Base-by-base conservation (phyloP, 176 grass and related monocot genomes). In the Oryza longistaminata region DNA sequence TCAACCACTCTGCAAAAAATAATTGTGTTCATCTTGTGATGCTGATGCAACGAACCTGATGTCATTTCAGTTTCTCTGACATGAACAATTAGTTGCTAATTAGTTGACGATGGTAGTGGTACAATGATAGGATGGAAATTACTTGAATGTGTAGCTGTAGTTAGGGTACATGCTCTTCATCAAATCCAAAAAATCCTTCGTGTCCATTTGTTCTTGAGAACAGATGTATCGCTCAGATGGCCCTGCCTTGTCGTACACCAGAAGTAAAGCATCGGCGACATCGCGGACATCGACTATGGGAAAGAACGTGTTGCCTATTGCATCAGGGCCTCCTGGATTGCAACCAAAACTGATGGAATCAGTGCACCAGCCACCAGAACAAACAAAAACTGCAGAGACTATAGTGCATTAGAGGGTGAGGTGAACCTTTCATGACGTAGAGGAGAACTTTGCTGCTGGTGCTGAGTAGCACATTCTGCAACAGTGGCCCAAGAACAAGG, bases 81-180 rank as follows among this genome's bases (percentile, higher is more conserved):
- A 42, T 31, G 22, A 42, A 60, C 17, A 52, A 15, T 31, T 31
- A 27, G 27, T 27, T 27, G 15, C 13, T 48, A 10, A 48, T 48
- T 48, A 31, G 45, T 48, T 48, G 45, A n/a, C n/a, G 53, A 60
- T n/a, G 9, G 1, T 60, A 31, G 29, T 31, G 29, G 29, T 31
- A 31, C 29, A 31, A 31, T 31, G 29, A 31, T 31, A 31, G 29
- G 19, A 60, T n/a, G 7, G 1, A 64, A 35, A 68, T 60, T 33
- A 88, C 92, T 71, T 89, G 40, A 85, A 68, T 3, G 42, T 73
- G 21, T 92, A 94, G 1, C 24, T 75, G 69, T 88, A 90, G 52
- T 88, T 39, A 9, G 90, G 91, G 79, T 88, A 85, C 37, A 58
- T 79, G 58, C 49, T 81, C 86, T 85, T 88, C 24, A 91, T 39